These are phyloP conservation scores for Gyromitra esculenta DNA, from an alignment of 2,329 filamentous ascomycete species.

Conservation along the genomic window DNA sequence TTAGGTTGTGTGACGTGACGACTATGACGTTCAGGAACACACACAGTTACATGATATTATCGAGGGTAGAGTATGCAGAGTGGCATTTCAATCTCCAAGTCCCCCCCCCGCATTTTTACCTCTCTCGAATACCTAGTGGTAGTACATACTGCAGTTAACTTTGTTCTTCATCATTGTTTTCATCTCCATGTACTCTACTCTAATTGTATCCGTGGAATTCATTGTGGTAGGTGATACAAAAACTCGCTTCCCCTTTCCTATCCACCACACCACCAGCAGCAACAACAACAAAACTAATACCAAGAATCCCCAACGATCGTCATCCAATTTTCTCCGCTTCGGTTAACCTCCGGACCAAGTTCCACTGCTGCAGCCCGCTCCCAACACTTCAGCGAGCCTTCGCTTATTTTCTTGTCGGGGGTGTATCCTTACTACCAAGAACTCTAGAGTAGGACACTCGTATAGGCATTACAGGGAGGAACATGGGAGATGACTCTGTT, in stretches of 20 bases:
- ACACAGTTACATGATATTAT: not conserved
- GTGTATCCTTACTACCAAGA: not conserved
- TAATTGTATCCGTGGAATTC: not conserved
- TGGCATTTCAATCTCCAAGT: not conserved
- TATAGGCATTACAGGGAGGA: not conserved
- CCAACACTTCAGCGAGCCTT: not conserved
- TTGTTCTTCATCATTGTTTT: no score
- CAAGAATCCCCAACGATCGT: not conserved
- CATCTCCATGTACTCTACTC: no score
- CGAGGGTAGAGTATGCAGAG: no score
- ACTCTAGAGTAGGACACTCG: not conserved
- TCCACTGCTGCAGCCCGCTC: not conserved
- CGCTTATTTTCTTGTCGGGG: not conserved
- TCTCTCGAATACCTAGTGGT: not conserved
- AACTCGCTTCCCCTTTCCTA: not conserved
- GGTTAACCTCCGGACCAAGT: not conserved
- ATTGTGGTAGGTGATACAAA: no score
- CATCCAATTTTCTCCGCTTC: not conserved
- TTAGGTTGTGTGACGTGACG: not conserved
- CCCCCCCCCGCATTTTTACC: not conserved
- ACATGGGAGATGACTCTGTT: not conserved
- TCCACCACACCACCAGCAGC: not conserved
- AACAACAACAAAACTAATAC: not conserved
- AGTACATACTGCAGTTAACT: no score
- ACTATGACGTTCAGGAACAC: not conserved